Evolutionary conservation across 257 asterid genomes (phyloP), one percentile per base, ranked within the genome.

Genomic region (Salvia rosmarinus): DNA sequence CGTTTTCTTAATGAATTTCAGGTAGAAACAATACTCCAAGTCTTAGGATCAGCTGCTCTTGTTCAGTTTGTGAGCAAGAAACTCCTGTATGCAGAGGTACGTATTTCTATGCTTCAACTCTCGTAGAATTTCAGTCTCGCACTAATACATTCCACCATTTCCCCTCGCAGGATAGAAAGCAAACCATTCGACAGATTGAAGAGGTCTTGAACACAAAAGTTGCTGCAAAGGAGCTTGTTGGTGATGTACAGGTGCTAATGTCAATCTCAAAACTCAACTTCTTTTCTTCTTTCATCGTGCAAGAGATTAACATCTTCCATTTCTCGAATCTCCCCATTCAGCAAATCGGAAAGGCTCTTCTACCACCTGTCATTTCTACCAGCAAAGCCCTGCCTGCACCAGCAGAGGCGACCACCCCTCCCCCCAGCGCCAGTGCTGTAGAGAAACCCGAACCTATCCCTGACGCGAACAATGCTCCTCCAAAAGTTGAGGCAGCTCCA

Each of bases 341-440:
- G 98, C 79, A 88, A 88, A 91, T 95, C 1, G 98, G 98, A 77
- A 89, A 75, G 87, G 95, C 98, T 35, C 84, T 95, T 78, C 87
- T 95, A 61, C 96, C 99, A 17, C 60, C 81, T 7, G 13, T 81
- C n/a, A 8, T 73, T 2, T 79, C 39, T 21, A 83, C 71, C 39
- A 76, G 85, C 84, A 85, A 86, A 79, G 78, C 94, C 68, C 84
- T 91, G 39, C 89, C 95, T 40, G 85, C 90, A 39, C 82, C 93
- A n/a, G 75, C 68, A 13, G 92, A 87, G 70, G 80, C 75, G 39
- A 9, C 70, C 4, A 34, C 71, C 72, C 78, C 88, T 20, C 61
- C 82, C 54, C 80, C 80, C 2, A 62, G 60, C 49, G 73, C 71
- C 52, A 76, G 59, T 55, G 17, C 79, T 25, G 75, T 50, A 46